phyloP scores from a whole-genome alignment of 805 yeast genomes.

The Lipomyces spencermartinsiae region DNA sequence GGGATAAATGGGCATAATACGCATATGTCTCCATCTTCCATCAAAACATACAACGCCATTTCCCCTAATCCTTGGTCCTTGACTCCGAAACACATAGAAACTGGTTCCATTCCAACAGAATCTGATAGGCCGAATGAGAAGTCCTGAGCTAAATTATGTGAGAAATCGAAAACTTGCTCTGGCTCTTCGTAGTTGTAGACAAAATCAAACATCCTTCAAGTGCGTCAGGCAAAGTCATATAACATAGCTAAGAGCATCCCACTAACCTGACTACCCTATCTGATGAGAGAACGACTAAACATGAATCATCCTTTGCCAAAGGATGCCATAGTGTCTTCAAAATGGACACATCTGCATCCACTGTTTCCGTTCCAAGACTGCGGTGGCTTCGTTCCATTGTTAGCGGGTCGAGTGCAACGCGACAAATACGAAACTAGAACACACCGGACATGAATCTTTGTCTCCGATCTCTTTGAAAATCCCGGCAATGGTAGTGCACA shows the following conservation, averaged over 20 bases:
- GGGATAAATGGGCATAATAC: conserved; percentile 72
- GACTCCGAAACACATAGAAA: conserved; percentile 57
- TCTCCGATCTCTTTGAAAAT: conserved; percentile 20
- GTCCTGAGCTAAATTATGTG: conserved; percentile 3
- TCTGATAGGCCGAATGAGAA: conserved; percentile 28
- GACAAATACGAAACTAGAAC: background rate
- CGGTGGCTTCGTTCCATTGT: conserved; percentile 10
- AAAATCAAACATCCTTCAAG: conserved; percentile 46
- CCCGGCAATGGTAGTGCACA: conserved; percentile 32
- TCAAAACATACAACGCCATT: conserved; percentile 60
- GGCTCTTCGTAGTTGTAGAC: conserved; percentile 44
- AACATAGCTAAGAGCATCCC: background rate
- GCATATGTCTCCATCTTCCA: conserved; percentile 64
- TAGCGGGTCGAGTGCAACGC: background rate
- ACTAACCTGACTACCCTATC: conserved; percentile 23
- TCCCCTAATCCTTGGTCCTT: conserved; percentile 49
- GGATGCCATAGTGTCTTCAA: conserved; percentile 38
- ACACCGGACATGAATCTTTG: conserved; percentile 20
- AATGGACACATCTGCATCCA: conserved; percentile 9
- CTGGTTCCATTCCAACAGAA: conserved; percentile 40
- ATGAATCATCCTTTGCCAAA: conserved; percentile 30
- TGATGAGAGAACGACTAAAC: conserved; percentile 28
- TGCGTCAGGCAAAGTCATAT: background rate
- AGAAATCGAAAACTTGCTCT: conserved; percentile 31
- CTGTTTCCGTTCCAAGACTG: conserved; percentile 9